Evolutionary conservation across 306 rosid species (phyloP).

Genomic region (Styphnolobium japonicum): DNA sequence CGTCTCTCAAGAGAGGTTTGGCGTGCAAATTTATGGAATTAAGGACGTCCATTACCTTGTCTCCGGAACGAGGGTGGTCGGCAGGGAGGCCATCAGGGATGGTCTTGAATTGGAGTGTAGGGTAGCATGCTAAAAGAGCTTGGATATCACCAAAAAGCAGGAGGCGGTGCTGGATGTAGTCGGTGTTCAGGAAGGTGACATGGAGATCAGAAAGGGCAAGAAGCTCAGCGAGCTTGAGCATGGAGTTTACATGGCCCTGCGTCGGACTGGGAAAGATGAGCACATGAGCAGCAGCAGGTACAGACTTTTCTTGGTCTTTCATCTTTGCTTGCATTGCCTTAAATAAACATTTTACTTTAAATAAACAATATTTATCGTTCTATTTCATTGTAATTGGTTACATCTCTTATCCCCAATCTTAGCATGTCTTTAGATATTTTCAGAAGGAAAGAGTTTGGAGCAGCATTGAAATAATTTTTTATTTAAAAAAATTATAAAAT

Average conservation of each 20-base stretch:
- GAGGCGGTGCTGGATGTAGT: slow-evolving; percentile 30
- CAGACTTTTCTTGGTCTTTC: neutral
- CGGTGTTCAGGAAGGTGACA: slow-evolving; percentile 49
- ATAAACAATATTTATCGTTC: too few species aligned
- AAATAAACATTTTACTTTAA: too few species aligned
- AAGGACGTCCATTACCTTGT: neutral
- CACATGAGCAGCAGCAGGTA: neutral
- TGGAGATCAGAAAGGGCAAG: slow-evolving; percentile 26
- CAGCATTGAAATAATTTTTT: too few species aligned
- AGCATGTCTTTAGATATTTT: too few species aligned
- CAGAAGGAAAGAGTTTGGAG: too few species aligned
- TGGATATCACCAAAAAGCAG: neutral
- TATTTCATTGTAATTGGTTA: too few species aligned
- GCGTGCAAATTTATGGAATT: neutral
- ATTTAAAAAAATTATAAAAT: too few species aligned
- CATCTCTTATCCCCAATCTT: too few species aligned
- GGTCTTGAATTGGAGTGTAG: slow-evolving; percentile 39
- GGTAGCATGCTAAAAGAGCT: slow-evolving; percentile 8
- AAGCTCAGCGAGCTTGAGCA: slow-evolving; percentile 55
- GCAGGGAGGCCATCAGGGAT: slow-evolving; percentile 29
- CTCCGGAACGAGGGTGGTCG: slow-evolving; percentile 26
- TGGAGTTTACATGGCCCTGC: slow-evolving; percentile 47
- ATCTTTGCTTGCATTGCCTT: too few species aligned
- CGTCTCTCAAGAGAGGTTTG: slow-evolving; percentile 11
- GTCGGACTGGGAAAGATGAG: slow-evolving; percentile 34